phyloP scores from a whole-genome alignment of 805 yeast genomes.

The Saccharomycopsis fermentans region DNA sequence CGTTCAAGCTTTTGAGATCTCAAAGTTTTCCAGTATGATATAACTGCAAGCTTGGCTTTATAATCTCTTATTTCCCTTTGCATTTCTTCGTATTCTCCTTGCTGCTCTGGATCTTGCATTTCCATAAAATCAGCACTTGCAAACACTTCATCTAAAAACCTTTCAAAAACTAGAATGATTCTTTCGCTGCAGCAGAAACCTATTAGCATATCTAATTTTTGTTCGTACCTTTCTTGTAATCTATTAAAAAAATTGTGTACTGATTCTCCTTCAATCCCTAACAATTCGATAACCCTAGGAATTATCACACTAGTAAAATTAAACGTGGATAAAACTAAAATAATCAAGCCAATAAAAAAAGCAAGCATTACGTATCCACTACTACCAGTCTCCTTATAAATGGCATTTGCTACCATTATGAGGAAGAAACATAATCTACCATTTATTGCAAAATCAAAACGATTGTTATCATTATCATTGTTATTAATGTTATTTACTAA shows the following conservation, averaged over 20 bases:
- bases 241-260: neutral
- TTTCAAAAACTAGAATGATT: neutral
- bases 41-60: neutral
- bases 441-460: too few species aligned
- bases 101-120: neutral
- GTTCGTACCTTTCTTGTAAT: too few species aligned
- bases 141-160: neutral
- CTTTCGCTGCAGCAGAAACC: neutral
- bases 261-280: neutral
- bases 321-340: neutral
- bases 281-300: neutral
- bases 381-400: too few species aligned
- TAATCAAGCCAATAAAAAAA: neutral
- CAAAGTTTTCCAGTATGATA: neutral
- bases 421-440: too few species aligned
- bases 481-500: too few species aligned
- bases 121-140: neutral
- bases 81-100: neutral
- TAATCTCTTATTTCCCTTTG: neutral
- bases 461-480: too few species aligned
- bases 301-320: neutral
- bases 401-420: too few species aligned
- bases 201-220: neutral
- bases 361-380: neutral
- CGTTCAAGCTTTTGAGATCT: neutral